A percentile compares a stretch with the other conserved stretches of the same genome.
Conservation (phyloP, 2,329 filamentous ascomycete species). For the Ceratocystis lukuohia region DNA sequence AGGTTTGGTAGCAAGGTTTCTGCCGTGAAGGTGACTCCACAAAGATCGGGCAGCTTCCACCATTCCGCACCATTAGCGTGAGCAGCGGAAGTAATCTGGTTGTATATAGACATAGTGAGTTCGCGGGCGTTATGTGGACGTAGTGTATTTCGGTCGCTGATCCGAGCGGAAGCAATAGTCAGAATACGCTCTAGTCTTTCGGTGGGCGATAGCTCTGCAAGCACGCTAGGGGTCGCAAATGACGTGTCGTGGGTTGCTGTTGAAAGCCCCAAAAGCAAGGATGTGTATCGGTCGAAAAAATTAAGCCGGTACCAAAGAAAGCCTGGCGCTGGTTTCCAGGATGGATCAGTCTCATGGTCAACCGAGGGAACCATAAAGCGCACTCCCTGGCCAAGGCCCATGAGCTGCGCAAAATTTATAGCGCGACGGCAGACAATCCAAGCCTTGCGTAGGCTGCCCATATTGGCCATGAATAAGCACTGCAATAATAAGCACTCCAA, state of each 20-base stretch:
- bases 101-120: conserved; percentile 33
- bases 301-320: conserved; percentile 38
- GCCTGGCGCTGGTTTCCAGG: conserved; percentile 22
- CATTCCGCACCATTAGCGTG: conserved; percentile 33
- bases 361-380: conserved; percentile 28
- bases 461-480: conserved; percentile 37
- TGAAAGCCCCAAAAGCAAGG: conserved; percentile 38
- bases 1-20: conserved; percentile 37
- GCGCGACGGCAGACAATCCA: conserved; percentile 41
- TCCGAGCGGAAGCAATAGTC: conserved; percentile 30
- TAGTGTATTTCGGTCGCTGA: conserved; percentile 34
- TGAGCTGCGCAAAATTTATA: conserved; percentile 37
- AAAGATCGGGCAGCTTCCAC: conserved; percentile 33
- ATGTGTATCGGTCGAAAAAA: conserved; percentile 37
- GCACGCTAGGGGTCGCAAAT: conserved; percentile 26
- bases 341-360: conserved; percentile 27
- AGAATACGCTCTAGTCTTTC: conserved; percentile 36
- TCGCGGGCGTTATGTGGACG: conserved; percentile 27
- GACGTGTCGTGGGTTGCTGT: conserved; percentile 31
- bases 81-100: conserved; percentile 34
- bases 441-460: conserved; percentile 39
- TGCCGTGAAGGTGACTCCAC: conserved; percentile 28
- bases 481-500: conserved; percentile 39
- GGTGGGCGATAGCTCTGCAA: conserved; percentile 27
- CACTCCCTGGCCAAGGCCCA: conserved; percentile 32